Percentiles rank a stretch among this genome's conserved stretches.
These are phyloP conservation scores for Xylaria intraflava DNA, from an alignment of 495 filamentous ascomycete genomes.

Conservation along the genomic window DNA sequence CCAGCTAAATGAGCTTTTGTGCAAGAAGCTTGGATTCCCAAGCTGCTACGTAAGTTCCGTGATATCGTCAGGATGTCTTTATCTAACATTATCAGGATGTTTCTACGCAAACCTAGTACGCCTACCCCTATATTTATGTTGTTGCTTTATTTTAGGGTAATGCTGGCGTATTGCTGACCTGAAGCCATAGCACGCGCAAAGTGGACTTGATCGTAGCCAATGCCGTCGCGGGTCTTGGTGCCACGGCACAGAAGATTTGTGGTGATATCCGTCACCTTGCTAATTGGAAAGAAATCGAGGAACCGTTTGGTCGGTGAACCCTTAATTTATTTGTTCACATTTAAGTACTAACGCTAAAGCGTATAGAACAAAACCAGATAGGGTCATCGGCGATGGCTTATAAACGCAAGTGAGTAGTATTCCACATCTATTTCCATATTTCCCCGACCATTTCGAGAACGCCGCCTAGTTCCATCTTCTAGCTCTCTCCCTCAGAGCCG, in stretches of 20 bases:
- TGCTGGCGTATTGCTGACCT: not conserved
- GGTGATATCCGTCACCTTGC: conserved; percentile 72
- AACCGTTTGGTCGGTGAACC: conserved; percentile 59
- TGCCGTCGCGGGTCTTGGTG: conserved; percentile 74
- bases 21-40: conserved; percentile 76
- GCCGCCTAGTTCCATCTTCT: not conserved
- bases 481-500: not conserved
- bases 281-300: conserved; percentile 75
- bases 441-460: not conserved
- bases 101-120: conserved; percentile 31
- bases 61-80: not conserved
- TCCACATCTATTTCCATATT: not conserved
- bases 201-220: conserved; percentile 77
- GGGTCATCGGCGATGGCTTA: conserved; percentile 59
- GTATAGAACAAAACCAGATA: conserved; percentile 4
- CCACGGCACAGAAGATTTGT: conserved; percentile 67
- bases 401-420: conserved; percentile 57
- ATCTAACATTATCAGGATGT: conserved; percentile 15
- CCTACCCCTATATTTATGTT: not conserved
- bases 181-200: conserved; percentile 58
- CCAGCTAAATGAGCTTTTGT: conserved; percentile 68
- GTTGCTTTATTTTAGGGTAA: not conserved
- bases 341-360: not conserved
- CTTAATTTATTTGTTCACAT: not conserved
- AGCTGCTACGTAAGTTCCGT: conserved; percentile 46